Conservation (phyloP, 805 yeast genomes). For the Saccharomycopsis sp. region DNA sequence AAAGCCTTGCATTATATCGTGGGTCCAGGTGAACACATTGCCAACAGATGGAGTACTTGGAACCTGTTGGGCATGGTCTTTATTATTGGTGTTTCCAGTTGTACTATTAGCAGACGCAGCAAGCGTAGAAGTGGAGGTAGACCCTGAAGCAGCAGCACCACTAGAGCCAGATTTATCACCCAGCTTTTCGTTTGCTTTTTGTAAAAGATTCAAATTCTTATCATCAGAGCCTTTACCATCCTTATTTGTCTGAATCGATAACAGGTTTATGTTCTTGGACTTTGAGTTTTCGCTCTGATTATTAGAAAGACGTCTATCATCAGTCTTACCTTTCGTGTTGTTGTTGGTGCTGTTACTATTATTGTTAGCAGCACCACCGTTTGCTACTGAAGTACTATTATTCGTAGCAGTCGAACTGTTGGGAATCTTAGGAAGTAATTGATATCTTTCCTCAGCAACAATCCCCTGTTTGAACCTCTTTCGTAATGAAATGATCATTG, state of each 20-base stretch:
- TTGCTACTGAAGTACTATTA: slow-evolving; percentile 20
- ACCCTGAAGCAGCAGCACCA: not conserved
- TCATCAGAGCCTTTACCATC: slow-evolving; percentile 3
- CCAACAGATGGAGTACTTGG: slow-evolving; percentile 23
- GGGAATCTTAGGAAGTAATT: slow-evolving; percentile 66
- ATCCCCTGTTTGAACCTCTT: slow-evolving; percentile 18
- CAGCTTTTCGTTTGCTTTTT: slow-evolving; percentile 1
- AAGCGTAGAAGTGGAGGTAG: not conserved
- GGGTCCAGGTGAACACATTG: slow-evolving; percentile 77
- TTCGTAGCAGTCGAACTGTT: slow-evolving; percentile 39
- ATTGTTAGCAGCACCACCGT: slow-evolving; percentile 4
- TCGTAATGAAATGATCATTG: slow-evolving; percentile 31
- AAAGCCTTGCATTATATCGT: slow-evolving; percentile 81
- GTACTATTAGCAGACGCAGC: not conserved
- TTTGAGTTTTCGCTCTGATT: slow-evolving; percentile 3
- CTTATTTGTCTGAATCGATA: slow-evolving; percentile 13
- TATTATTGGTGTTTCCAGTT: not conserved
- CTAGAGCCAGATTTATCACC: not conserved
- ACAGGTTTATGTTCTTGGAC: slow-evolving; percentile 16
- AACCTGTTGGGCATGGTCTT: not conserved
- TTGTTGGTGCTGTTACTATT: slow-evolving; percentile 3
- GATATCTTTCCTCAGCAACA: slow-evolving; percentile 24
- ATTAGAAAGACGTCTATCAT: not conserved
- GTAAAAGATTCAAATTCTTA: slow-evolving; percentile 14
- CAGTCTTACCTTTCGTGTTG: not conserved